Percentiles rank a stretch among this genome's conserved stretches.
phyloP scores from a whole-genome alignment of 768 basidiomycete species.

The Tricholoma sp. region DNA sequence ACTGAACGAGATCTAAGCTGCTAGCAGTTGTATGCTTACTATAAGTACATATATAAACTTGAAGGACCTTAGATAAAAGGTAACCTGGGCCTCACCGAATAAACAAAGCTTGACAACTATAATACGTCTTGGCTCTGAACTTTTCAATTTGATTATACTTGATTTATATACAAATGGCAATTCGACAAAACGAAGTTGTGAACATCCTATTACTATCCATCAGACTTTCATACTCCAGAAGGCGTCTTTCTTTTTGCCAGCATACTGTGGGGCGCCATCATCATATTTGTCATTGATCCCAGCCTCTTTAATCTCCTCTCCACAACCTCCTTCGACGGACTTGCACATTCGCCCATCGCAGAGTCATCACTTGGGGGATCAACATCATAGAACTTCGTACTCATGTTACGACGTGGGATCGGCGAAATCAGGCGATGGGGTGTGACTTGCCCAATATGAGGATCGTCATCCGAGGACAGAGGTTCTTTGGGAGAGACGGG shows the following conservation, averaged over 20 bases:
- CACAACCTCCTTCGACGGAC: constrained; percentile 43
- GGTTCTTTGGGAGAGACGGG: constrained; percentile 17
- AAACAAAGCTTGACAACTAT: too few relatives aligned
- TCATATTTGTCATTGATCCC: constrained; percentile 14
- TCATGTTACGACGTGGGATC: constrained; percentile 35
- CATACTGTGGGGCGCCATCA: neutral
- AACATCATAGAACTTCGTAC: constrained; percentile 13
- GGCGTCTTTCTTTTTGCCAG: neutral
- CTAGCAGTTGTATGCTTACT: too few relatives aligned
- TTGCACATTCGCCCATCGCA: constrained; percentile 26
- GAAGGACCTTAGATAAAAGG: too few relatives aligned
- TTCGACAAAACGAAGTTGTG: neutral
- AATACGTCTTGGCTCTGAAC: too few relatives aligned
- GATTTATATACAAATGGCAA: too few relatives aligned
- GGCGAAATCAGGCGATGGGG: constrained; percentile 69
- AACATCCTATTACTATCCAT: neutral
- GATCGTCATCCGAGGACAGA: constrained; percentile 62
- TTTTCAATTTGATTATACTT: too few relatives aligned
- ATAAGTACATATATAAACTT: too few relatives aligned
- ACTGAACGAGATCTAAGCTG: too few relatives aligned
- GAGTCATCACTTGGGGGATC: constrained; percentile 46
- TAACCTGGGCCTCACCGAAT: too few relatives aligned
- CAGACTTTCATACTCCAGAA: neutral
- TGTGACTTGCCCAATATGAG: constrained; percentile 58
- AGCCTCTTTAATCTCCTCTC: constrained; percentile 34